A percentile compares a stretch with the other conserved stretches of the same genome.
Conservation (phyloP, 2,329 filamentous ascomycete genomes). For the Bipolaris gigantea region DNA sequence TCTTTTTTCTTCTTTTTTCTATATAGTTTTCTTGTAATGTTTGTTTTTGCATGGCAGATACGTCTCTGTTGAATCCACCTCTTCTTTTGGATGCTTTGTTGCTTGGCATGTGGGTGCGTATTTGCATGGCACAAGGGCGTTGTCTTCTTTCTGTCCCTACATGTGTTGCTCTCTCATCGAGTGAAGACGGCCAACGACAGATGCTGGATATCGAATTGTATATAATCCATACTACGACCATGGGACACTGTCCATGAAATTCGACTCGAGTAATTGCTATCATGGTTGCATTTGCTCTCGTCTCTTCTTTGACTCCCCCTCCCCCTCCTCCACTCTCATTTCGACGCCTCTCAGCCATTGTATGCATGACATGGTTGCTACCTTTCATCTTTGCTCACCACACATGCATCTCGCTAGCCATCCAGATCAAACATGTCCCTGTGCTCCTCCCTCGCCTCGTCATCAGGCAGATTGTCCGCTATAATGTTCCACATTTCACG, state of each 20-base stretch:
- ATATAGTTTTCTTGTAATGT: too few species aligned
- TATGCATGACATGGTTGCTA: neutral
- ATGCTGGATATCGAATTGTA: neutral
- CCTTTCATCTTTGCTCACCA: neutral
- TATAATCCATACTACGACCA: neutral
- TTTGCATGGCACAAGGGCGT: conserved; percentile 11
- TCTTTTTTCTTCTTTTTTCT: too few species aligned
- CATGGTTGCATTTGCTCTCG: neutral
- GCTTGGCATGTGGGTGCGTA: conserved; percentile 4
- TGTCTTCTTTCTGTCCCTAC: neutral
- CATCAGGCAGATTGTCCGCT: conserved; percentile 52
- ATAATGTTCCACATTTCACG: conserved; percentile 56
- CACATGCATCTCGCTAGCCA: conserved; percentile 22
- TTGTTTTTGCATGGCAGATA: neutral
- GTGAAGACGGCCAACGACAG: too few species aligned
- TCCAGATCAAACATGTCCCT: conserved; percentile 51
- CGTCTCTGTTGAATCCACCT: neutral
- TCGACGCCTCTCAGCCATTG: neutral
- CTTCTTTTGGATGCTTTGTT: neutral
- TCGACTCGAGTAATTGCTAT: neutral
- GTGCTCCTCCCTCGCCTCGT: conserved; percentile 52
- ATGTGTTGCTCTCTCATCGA: too few species aligned
- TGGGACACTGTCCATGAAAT: neutral
- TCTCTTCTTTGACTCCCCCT: neutral
- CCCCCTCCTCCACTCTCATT: too few species aligned